Evolutionary conservation across 352 stramenopile genomes (phyloP).

Genomic region (Pythium rhizo-oryzae): DNA sequence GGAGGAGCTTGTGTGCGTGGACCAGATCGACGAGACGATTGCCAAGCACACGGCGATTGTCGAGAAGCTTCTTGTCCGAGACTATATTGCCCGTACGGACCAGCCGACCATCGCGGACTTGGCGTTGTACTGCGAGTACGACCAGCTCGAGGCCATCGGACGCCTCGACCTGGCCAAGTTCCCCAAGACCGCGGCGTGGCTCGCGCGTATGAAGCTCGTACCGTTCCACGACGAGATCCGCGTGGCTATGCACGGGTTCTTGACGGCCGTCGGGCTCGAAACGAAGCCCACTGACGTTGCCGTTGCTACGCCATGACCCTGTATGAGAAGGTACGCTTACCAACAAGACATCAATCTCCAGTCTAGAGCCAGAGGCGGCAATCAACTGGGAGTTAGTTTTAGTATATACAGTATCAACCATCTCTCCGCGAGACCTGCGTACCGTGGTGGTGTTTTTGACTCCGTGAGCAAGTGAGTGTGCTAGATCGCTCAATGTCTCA

Average conservation of each 20-base stretch:
- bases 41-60: conserved; percentile 39
- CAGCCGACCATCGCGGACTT: conserved; percentile 66
- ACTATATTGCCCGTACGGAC: conserved; percentile 52
- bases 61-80: conserved; percentile 51
- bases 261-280: conserved; percentile 1
- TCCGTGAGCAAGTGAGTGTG: no score
- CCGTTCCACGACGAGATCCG: conserved; percentile 63
- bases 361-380: no score
- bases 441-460: no score
- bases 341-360: no score
- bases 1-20: conserved; percentile 39
- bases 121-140: conserved; percentile 60
- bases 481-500: no score
- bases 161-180: conserved; percentile 57
- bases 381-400: no score
- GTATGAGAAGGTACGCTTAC: no score
- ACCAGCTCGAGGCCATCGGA: conserved; percentile 61
- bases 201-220: conserved; percentile 55
- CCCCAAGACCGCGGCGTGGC: conserved; percentile 52
- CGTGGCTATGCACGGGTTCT: conserved; percentile 25
- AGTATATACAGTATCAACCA: no score
- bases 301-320: no score
- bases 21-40: conserved; percentile 41
- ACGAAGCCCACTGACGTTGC: not conserved
- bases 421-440: no score